Evolutionary conservation across 768 basidiomycete genomes (phyloP), one percentile per base, ranked within the genome.

Genomic region (Boletus insuetus): DNA sequence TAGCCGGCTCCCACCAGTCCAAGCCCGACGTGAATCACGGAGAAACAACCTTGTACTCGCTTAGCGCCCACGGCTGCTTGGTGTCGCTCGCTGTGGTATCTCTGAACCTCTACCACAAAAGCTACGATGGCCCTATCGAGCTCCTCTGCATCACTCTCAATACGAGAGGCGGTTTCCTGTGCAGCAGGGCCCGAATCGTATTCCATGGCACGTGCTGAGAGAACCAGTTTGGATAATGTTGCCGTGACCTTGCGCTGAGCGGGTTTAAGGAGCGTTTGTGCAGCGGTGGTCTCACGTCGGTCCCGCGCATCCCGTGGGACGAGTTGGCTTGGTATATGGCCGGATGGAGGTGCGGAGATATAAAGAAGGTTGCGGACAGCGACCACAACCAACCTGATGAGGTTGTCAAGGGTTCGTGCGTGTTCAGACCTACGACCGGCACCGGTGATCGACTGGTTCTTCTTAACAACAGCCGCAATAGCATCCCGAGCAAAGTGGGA

Each of bases 181-280:
- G 83, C 69, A 22, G 82, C 76, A 2, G 82, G 79, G 16, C 84
- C 85, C 0, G 87, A 86, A 63, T 91, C 87, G 56, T 89, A 91
- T 63, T 89, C 84, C 73, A 91, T 86, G 0, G 94, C 93, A 46
- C 96, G 87, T n/a, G 91, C 86, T 9, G 89, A 91, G 3, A 97
- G 82, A 31, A 96, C 90, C 29, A 98, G 78, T 67, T 94, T 88
- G 19, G 91, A 94, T 10, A 96, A 76, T 0, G 92, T 93, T 9
- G 92, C 90, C 3, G 92, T 91, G 32, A 96, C 87, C 63, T 91
- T 91, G 49, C 91, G 79, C 54, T 92, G 91, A 0, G 85, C 84
- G 8, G 87, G 86, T 69, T 92, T 93, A 41, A 93, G 75, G 9
- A 87, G 75, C 3, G 84, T 77, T 60, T 82, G 79, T 1, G 81